These are phyloP conservation scores for Mallotus nudiflorus DNA, from an alignment of 345 rosid genomes.

Conservation along the genomic window DNA sequence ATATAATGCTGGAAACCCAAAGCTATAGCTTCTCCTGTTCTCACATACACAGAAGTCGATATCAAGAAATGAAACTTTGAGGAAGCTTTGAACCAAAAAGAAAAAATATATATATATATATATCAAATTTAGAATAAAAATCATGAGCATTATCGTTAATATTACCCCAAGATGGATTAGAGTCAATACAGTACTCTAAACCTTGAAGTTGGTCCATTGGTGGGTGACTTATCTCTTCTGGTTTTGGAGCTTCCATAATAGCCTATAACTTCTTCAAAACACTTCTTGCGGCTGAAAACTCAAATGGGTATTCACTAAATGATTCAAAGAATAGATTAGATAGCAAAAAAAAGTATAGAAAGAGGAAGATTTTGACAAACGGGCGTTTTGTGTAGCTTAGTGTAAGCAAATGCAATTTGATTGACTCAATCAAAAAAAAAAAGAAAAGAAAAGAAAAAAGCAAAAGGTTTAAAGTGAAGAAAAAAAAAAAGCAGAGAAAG, in stretches of 20 bases:
- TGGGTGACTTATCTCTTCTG: slow-evolving; percentile 83
- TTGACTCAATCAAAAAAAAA: slow-evolving; percentile 18
- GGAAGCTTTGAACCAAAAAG: background rate
- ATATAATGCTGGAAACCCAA: slow-evolving; percentile 95
- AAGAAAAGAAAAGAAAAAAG: slow-evolving; percentile 1
- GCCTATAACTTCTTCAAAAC: slow-evolving; percentile 7
- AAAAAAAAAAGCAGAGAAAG: slow-evolving; percentile 1
- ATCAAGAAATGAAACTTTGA: too few species aligned
- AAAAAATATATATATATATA: background rate
- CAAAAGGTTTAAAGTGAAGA: slow-evolving; percentile 4
- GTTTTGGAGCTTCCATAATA: slow-evolving; percentile 76
- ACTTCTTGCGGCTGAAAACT: slow-evolving; percentile 3
- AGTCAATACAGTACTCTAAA: slow-evolving; percentile 95
- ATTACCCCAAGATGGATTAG: slow-evolving; percentile 96
- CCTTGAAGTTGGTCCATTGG: slow-evolving; percentile 99
- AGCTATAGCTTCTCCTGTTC: slow-evolving; percentile 87
- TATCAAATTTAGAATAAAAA: background rate
- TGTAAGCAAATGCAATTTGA: slow-evolving; percentile 20
- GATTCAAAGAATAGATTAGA: slow-evolving; percentile 28
- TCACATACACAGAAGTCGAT: slow-evolving; percentile 13
- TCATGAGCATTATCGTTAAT: slow-evolving; percentile 5
- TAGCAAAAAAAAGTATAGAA: slow-evolving; percentile 14
- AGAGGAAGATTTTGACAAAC: background rate
- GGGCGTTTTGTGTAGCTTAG: background rate
- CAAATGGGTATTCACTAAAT: slow-evolving; percentile 29